A percentile compares a stretch with the other conserved stretches of the same genome.
Conservation (phyloP, 2,329 filamentous ascomycete species). For the Colletotrichum spaethianum region DNA sequence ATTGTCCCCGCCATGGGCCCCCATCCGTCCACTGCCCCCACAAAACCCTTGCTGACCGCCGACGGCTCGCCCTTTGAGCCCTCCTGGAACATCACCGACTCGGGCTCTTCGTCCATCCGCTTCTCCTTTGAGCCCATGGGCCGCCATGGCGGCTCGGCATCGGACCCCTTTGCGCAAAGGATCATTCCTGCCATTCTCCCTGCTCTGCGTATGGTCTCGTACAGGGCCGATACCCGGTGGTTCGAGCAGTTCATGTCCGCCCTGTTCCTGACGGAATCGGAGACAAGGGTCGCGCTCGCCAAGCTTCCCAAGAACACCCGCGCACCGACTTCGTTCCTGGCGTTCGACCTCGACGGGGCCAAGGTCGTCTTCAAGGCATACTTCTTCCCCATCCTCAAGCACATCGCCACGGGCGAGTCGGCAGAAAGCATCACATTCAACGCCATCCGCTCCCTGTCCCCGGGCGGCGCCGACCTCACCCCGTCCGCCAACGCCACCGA, state of each 20-base stretch:
- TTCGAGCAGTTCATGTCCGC: conserved; percentile 44
- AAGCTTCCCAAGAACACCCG: conserved; percentile 42
- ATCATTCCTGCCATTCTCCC: conserved; percentile 39
- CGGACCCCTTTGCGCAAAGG: conserved; percentile 40
- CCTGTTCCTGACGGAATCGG: conserved; percentile 43
- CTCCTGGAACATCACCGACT: conserved; percentile 41
- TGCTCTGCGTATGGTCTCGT: conserved; percentile 25
- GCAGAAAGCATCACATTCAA: conserved; percentile 44
- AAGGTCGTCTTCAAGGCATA: conserved; percentile 45
- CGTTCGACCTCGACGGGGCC: conserved; percentile 45
- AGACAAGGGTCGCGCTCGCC: conserved; percentile 28
- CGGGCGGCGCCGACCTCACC: conserved; percentile 40
- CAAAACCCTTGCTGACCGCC: conserved; percentile 36
- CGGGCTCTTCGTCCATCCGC: conserved; percentile 36
- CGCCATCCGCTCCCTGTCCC: conserved; percentile 44
- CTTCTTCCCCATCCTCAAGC: conserved; percentile 47
- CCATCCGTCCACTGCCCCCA: conserved; percentile 31
- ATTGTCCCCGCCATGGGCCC: conserved; percentile 40
- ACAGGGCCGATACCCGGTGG: conserved; percentile 40
- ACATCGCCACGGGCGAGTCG: conserved; percentile 43
- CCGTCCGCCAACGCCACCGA: conserved; percentile 43
- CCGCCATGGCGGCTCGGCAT: conserved; percentile 32
- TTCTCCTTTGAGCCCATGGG: conserved; percentile 42
- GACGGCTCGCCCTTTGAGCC: conserved; percentile 41
- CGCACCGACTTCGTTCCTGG: conserved; percentile 45